Base-by-base conservation (phyloP, 2,329 filamentous ascomycete genomes). In the Trichoderma brevicompactum region DNA sequence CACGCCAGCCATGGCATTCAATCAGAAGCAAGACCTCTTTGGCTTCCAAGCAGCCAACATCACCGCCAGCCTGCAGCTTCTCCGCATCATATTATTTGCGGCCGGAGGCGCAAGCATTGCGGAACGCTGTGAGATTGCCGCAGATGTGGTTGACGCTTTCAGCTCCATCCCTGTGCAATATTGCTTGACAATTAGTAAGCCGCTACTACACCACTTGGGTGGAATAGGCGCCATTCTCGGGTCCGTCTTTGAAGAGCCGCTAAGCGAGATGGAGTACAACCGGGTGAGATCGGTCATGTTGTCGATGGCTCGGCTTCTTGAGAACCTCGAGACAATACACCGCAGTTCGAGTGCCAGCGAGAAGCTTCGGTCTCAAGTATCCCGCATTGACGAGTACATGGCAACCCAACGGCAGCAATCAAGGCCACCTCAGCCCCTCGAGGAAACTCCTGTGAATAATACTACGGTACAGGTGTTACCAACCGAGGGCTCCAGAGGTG, bases 11-110 rank as follows among this genome's bases (percentile, higher is more conserved):
- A 69, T 71, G 19, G 73, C 73, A 0, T 71, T 69, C 36, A 69
- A 74, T 49, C 63, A 71, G 5, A 70, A 69, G 5, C 70, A 69
- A 38, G 77, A 78, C 63, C 66, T 73, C 1, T 75, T 73, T 49
- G 72, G 74, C 0, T 78, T 77, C 61, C 76, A 78, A 59, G 74
- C 76, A 0, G 76, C 76, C 56, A 78, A 77, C 44, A 77, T 78
- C 41, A 71, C 73, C 38, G 75, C 73, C 32, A 77, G 73, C 8
- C 70, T 77, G 23, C 72, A 75, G 49, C 70, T 77, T 48, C 67
- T 76, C 13, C 72, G 74, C 10, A 77, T 76, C 67, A 72, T 75
- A 4, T 48, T 73, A 13, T 70, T 75, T 44, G 72, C 73, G 8
- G 71, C 73, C 34, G 68, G 66, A 2, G 71, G 72, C 15, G 70